Evolutionary conservation across 305 asterid genomes (phyloP), one percentile per base, ranked within the genome.

Genomic region (Fraxinus paxiana): DNA sequence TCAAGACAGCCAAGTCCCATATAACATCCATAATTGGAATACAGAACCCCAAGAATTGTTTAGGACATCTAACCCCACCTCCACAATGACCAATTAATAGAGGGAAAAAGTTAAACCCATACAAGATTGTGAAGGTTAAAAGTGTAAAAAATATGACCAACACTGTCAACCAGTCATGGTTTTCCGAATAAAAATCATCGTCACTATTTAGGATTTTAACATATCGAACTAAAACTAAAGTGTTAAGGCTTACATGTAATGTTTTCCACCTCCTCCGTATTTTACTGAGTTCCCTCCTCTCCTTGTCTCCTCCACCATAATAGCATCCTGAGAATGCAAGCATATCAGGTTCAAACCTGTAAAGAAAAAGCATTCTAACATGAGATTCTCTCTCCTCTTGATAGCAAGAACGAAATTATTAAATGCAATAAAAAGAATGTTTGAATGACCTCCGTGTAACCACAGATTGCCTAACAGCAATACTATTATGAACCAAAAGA

Each of bases 301-400:
- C 99, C 90, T 94, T 92, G 81, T 96, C 94, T 80, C 99, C 98
- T 78, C 99, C 98, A 82, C 98, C 99, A 71, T 92, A 94, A 85
- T 94, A 96, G 81, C 99, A 96, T 87, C 99, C 98, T 34, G 99
- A 94, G 92, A 96, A 96, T 80, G 99, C 99, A 87, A 96, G 98
- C 98, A 94, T 96, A 86, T 96, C 99, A 79, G 99, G 98, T 87
- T 94, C 99, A 84, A 92, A 96, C 93, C 99, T 96, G 97, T 70
- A 78, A 75, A 74, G 33, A 75, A 78, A 69, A 73, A 85, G 76
- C 79, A n/a, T 6, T 69, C 63, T 22, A 77, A 61, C 69, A 28
- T 79, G 56, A 83, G 80, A 69, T 30, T 74, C 77, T 82, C 84
- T 72, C 15, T 33, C 20, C 69, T 51, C 76, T 61, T 37, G 70